Percentiles rank a stretch among this genome's conserved stretches.
Conservation (phyloP, 441 rosid species). For the Cnidoscolus chayamansa region DNA sequence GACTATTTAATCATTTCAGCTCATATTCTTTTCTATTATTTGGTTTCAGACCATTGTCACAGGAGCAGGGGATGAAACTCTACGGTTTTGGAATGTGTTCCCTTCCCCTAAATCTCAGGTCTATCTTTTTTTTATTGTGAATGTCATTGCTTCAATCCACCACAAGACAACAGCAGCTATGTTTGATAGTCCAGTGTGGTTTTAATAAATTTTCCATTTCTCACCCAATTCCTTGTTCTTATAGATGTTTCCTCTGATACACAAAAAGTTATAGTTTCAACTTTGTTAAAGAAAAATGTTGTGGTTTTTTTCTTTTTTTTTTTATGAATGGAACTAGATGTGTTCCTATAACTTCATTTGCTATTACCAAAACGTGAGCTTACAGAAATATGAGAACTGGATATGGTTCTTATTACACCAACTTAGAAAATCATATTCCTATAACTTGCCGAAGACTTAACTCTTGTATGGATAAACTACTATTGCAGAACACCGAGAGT, state of each 20-base stretch:
- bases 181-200: neutral
- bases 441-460: neutral
- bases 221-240: neutral
- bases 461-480: neutral
- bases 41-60: slow-evolving; percentile 78
- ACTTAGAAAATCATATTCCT: neutral
- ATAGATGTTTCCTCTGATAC: neutral
- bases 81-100: slow-evolving; percentile 94
- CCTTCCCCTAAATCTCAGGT: slow-evolving; percentile 95
- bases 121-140: slow-evolving; percentile 14
- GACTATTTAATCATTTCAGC: neutral
- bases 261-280: neutral
- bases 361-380: neutral
- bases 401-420: neutral
- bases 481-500: slow-evolving; percentile 73
- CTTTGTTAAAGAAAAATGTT: neutral
- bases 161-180: neutral
- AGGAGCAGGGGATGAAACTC: slow-evolving; percentile 96
- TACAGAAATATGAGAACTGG: neutral
- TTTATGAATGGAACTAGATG: neutral
- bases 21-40: neutral
- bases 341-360: neutral
- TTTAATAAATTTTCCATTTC: neutral
- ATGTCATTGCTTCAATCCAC: neutral
- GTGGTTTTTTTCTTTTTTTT: too few species aligned